Conservation (phyloP, 805 yeast genomes). For the Hanseniaspora pseudoguilliermondii region DNA sequence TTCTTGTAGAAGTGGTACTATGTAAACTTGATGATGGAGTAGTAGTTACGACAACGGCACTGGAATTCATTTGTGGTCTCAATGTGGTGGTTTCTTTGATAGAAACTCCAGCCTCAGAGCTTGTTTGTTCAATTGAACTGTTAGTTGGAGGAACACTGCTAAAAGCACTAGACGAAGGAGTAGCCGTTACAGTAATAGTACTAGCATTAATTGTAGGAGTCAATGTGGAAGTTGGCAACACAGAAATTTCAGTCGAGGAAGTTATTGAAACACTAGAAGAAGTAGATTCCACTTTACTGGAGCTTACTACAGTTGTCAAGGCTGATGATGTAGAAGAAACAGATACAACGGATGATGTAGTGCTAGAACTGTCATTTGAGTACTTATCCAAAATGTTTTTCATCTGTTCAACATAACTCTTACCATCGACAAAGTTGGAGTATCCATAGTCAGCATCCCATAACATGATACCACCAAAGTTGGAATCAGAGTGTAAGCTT, state of each 20-base stretch:
- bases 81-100: conserved; percentile 9
- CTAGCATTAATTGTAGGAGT: conserved; percentile 11
- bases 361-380: conserved; percentile 14
- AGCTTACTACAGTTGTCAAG: no score
- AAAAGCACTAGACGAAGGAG: not conserved
- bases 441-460: conserved; percentile 84
- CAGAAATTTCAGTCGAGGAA: conserved; percentile 11
- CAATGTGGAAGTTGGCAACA: no score
- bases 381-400: conserved; percentile 30
- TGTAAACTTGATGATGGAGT: conserved; percentile 4
- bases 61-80: conserved; percentile 16
- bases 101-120: not conserved
- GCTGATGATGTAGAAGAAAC: conserved; percentile 2
- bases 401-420: conserved; percentile 33
- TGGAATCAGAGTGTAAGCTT: conserved; percentile 55
- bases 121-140: no score
- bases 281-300: no score
- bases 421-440: conserved; percentile 35
- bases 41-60: not conserved
- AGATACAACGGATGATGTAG: conserved; percentile 17
- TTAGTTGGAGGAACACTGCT: not conserved
- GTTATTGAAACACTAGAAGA: conserved; percentile 14
- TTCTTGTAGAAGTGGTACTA: conserved; percentile 5
- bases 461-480: conserved; percentile 76
- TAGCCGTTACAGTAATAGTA: conserved; percentile 7